Base-by-base conservation (phyloP, 306 rosid genomes). In the Gastrolobium villosum region DNA sequence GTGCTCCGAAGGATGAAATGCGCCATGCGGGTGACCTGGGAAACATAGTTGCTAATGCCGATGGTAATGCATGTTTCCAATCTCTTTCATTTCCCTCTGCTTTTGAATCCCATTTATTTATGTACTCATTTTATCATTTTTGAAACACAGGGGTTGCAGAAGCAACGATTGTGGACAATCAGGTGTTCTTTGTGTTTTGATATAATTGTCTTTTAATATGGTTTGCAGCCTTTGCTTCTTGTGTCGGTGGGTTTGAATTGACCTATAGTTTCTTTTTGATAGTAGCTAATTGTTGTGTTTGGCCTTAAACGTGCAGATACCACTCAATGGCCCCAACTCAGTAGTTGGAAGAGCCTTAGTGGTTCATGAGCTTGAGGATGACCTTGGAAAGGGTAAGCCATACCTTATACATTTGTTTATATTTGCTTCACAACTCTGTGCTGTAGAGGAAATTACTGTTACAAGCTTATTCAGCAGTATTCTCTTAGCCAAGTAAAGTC, bases 11-110 rank as follows among this genome's bases (percentile, higher is more conserved):
- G 73, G 93, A 90, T 71, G 82, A 87, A 78, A 35, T 80, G 53
- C 93, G 97, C 53, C 97, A 92, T 88, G 97, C 97, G 93, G 94
- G 94, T 76, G 97, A 92, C 93, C 94, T 90, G 93, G 97, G 97
- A 92, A 92, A 92, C 97, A 92, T 92, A 82, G 62, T 85, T 90
- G 97, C 93, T 66, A 85, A 90, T 82, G 89, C 89, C 1, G 81
- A 87, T 75, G 94, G 94, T 90, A 85, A 62, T 30, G 59, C 72
- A 1, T 28, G 53, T 76, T 59, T 54, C 5, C 13, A 7, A 66
- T 43, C 43, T 62, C 31, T 57, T 78, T 53, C 49, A 28, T 61
- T 35, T 13, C 3, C 36, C 15, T 10, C 30, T 39, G n/a, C 43
- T 40, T 46, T 45, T 14, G 31, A 40, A 5, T 43, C 7, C 61